A percentile compares a stretch with the other conserved stretches of the same genome.
Evolutionary conservation across 2,329 filamentous ascomycete species (phyloP).

Genomic region (Bipolaris gigantea): DNA sequence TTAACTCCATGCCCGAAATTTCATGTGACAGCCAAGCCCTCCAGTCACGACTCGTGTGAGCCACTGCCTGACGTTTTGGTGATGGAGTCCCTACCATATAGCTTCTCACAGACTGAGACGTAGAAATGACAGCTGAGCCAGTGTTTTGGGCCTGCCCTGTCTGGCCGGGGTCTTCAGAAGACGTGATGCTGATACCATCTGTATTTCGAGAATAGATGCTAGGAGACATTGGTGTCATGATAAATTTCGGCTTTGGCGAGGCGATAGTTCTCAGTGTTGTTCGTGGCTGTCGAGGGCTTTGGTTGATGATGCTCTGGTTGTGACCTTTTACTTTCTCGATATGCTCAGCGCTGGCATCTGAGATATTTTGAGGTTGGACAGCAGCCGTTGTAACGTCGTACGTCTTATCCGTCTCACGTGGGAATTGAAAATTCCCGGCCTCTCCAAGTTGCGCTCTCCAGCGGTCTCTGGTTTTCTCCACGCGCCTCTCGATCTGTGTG

Average conservation of each 20-base stretch:
- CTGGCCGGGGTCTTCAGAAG: slow-evolving; percentile 21
- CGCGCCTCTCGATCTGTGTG: slow-evolving; percentile 45
- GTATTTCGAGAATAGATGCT: slow-evolving; percentile 53
- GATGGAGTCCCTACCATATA: slow-evolving; percentile 45
- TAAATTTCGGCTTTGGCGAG: slow-evolving; percentile 11
- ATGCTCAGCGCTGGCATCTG: neutral
- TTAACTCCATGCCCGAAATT: slow-evolving; percentile 43
- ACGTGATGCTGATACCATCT: slow-evolving; percentile 43
- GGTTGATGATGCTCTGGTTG: no score
- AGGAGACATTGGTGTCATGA: slow-evolving; percentile 46
- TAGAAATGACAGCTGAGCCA: slow-evolving; percentile 49
- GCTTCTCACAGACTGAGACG: slow-evolving; percentile 49
- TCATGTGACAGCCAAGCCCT: slow-evolving; percentile 52
- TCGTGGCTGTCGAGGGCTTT: neutral
- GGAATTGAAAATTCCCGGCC: slow-evolving; percentile 29
- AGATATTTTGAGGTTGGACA: neutral
- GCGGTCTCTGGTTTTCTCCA: slow-evolving; percentile 44
- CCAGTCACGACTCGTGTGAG: slow-evolving; percentile 49
- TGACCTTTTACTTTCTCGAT: neutral
- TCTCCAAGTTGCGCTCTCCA: slow-evolving; percentile 49
- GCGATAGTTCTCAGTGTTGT: slow-evolving; percentile 2
- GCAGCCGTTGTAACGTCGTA: slow-evolving; percentile 17
- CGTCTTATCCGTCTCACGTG: slow-evolving; percentile 32
- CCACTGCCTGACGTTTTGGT: slow-evolving; percentile 24
- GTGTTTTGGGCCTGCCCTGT: slow-evolving; percentile 13